phyloP scores from a whole-genome alignment of 805 yeast genomes.

The Cyberlindnera bimundalis region DNA sequence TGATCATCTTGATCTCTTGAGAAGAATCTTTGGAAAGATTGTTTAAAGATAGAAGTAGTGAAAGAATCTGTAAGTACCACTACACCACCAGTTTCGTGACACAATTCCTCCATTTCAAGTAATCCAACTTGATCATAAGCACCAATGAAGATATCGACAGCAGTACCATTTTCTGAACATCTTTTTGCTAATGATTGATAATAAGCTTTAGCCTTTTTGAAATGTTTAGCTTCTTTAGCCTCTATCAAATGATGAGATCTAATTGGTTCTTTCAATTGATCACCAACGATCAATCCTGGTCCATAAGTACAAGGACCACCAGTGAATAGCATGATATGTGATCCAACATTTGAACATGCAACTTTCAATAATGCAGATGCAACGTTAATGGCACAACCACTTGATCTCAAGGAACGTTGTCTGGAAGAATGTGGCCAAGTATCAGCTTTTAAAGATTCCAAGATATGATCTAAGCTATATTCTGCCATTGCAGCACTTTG shows the following conservation, averaged over 20 bases:
- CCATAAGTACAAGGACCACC: constrained; percentile 69
- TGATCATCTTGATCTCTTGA: constrained; percentile 35
- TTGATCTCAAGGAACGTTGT: constrained; percentile 50
- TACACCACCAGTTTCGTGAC: constrained; percentile 88
- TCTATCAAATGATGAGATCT: constrained; percentile 65
- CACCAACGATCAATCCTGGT: constrained; percentile 58
- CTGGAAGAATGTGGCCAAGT: constrained; percentile 44
- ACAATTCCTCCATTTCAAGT: constrained; percentile 84
- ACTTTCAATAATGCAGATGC: constrained; percentile 36
- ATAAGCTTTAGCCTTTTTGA: constrained; percentile 41
- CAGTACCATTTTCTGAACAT: constrained; percentile 48
- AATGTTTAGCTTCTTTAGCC: constrained; percentile 39
- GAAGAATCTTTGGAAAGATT: constrained; percentile 69
- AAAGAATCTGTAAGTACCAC: constrained; percentile 87
- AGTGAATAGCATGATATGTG: constrained; percentile 49
- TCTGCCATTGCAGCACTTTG: constrained; percentile 33
- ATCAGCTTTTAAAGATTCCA: constrained; percentile 48
- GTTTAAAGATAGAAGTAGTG: constrained; percentile 91
- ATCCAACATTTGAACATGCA: constrained; percentile 46
- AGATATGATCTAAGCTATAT: constrained; percentile 44
- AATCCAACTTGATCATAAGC: constrained; percentile 86
- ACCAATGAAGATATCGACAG: constrained; percentile 58
- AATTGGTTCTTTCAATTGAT: constrained; percentile 55
- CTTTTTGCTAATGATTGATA: constrained; percentile 47
- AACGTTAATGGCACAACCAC: constrained; percentile 59